Evolutionary conservation across 148 eudicot genomes (phyloP), one percentile per base, ranked within the genome.

Genomic region (Rhododendron henanense): DNA sequence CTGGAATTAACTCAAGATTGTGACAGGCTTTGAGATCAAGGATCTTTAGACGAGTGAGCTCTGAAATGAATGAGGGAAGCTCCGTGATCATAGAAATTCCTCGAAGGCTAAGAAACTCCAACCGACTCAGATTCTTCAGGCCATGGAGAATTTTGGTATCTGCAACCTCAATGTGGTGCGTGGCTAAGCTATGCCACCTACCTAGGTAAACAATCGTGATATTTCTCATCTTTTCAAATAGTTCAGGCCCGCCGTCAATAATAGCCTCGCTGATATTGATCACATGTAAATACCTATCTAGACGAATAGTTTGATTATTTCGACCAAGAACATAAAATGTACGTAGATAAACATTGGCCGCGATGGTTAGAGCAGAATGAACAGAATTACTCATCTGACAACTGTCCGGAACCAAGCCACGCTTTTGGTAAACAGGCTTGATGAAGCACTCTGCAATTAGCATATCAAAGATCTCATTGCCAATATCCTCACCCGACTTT

Each of bases 21-120:
- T 90, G 90, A 76, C 94, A 92, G 7, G 91, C 91, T 57, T 89
- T 78, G 21, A 93, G 89, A 79, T 93, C 95, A 13, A 93, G 81
- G 1, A 90, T 87, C 6, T 82, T 82, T 4, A 93, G 87, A 48
- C 37, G 88, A 25, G 31, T 15, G 6, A 92, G 84, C 80, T 83
- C n/a, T 35, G 87, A 76, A 57, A 93, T 84, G 25, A 90, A 83
- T 0, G 84, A 35, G 19, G 87, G 91, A 77, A 93, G 90, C 86
- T 65, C 77, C 2, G 82, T 86, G 13, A 93, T 89, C 23, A 88
- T 78, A 4, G 94, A 91, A 5, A 93, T 71, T 7, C 94, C 94
- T 87, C 88, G 90, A 61, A 92, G 88, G 82, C 95, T 92, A 33
- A 93, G 80, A 59, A 87, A 85, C 78, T 50, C 85, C 57, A 93